These are phyloP conservation scores for Aspergillus baeticus DNA, from an alignment of 495 filamentous ascomycete genomes.

Conservation along the genomic window DNA sequence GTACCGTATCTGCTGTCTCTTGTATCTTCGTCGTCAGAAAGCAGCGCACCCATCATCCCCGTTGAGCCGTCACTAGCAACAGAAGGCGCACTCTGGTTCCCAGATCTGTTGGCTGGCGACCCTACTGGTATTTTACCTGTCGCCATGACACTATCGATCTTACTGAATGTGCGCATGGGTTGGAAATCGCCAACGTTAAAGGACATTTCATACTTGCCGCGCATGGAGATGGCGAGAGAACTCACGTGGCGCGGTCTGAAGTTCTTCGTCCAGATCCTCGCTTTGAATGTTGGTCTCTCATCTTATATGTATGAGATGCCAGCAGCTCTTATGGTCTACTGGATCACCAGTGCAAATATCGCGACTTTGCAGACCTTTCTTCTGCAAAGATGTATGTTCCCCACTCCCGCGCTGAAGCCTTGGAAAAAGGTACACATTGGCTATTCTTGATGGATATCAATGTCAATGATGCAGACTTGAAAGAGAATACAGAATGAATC, in stretches of 20 bases:
- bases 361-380: conserved; percentile 39
- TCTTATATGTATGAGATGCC: conserved; percentile 48
- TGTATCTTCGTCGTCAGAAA: conserved; percentile 3
- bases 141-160: conserved; percentile 42
- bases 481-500: neutral
- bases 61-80: conserved; percentile 57
- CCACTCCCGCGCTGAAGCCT: conserved; percentile 18
- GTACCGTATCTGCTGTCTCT: conserved; percentile 39
- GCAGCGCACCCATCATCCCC: conserved; percentile 17
- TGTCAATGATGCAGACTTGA: neutral
- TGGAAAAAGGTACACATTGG: conserved; percentile 22
- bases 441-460: conserved; percentile 9
- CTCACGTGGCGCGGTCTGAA: conserved; percentile 21
- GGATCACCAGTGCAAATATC: conserved; percentile 56
- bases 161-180: conserved; percentile 35
- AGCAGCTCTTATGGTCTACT: conserved; percentile 68
- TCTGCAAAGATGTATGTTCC: conserved; percentile 38
- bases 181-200: conserved; percentile 24
- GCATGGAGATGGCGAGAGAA: conserved; percentile 22
- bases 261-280: conserved; percentile 28
- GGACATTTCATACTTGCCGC: conserved; percentile 29
- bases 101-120: conserved; percentile 70
- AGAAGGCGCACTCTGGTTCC: conserved; percentile 82
- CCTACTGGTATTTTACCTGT: conserved; percentile 65
- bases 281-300: conserved; percentile 31